Evolutionary conservation across 148 eudicot genomes (phyloP), one percentile per base, ranked within the genome.

Genomic region (Limonium bicolor): DNA sequence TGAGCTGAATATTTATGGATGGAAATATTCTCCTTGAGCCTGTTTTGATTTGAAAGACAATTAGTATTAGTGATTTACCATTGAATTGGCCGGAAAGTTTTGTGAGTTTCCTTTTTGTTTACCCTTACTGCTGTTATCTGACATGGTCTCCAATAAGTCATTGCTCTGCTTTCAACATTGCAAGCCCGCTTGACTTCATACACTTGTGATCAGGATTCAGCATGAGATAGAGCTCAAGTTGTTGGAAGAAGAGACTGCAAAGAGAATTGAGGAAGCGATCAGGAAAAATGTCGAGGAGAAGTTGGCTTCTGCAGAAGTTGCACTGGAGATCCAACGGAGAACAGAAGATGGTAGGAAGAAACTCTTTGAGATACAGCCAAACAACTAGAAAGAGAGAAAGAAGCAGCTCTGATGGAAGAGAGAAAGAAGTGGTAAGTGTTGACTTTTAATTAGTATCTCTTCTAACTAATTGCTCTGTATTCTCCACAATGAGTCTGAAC

Each of bases 181-280:
- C n/a, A n/a, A n/a, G n/a, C n/a, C n/a, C n/a, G 20, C 36, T 57
- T 50, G 29, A 67, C 54, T 44, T 53, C 8, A 29, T 36, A 20
- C 20, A 4, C 38, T 32, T 59, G 3, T 24, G 27, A 45, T 49
- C 65, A 85, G 99, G 73, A 64, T 61, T 38, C 88, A 84, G 62
- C 73, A 57, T 22, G 95, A 80, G 59, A 71, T 61, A 33, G 74
- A 76, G 60, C 72, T 90, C 44, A 90, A 71, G 54, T 64, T 62
- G 22, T 61, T 90, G 53, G 97, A 90, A 67, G 99, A 90, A 63
- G 99, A 84, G 65, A 84, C 95, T 43, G 93, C 99, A 51, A 75
- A 34, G 68, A 80, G 99, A 65, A 57, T 84, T 46, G 95, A 90
- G 62, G 99, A 90, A 65, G 82, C 90, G 36, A 90, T 90, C 49